Conservation (phyloP, 148 eudicot genomes). For the Rheum nobile region DNA sequence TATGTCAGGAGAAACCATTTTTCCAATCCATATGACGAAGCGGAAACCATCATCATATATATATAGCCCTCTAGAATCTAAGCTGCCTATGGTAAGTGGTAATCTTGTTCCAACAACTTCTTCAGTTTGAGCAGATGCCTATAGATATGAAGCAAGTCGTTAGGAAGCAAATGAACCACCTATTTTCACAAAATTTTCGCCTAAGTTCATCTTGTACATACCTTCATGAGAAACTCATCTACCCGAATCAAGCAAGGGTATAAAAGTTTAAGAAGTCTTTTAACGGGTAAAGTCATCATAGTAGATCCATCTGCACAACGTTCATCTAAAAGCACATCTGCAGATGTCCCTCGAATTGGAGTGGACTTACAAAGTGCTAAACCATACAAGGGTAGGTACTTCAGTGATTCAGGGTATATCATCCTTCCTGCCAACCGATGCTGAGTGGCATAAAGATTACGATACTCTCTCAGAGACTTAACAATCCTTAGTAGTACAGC, state of each 20-base stretch:
- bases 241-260: conserved; percentile 76
- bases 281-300: conserved; percentile 90
- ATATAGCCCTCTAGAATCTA: conserved; percentile 86
- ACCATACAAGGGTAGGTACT: conserved; percentile 68
- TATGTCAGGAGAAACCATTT: conserved; percentile 72
- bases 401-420: conserved; percentile 93
- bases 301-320: conserved; percentile 92
- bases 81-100: conserved; percentile 72
- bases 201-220: conserved; percentile 24
- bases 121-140: conserved; percentile 33
- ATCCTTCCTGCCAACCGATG: conserved; percentile 82
- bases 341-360: conserved; percentile 79
- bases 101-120: conserved; percentile 41
- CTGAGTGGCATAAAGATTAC: conserved; percentile 83
- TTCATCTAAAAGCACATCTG: conserved; percentile 86
- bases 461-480: conserved; percentile 75
- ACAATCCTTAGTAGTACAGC: conserved; percentile 56
- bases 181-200: conserved; percentile 1
- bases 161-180: conserved; percentile 10
- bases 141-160: conserved; percentile 12
- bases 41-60: conserved; percentile 86
- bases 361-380: conserved; percentile 70
- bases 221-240: conserved; percentile 69
- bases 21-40: conserved; percentile 93
- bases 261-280: conserved; percentile 61